These are phyloP conservation scores for Coniella lustricola DNA, from an alignment of 2,329 filamentous ascomycete genomes.

Conservation along the genomic window DNA sequence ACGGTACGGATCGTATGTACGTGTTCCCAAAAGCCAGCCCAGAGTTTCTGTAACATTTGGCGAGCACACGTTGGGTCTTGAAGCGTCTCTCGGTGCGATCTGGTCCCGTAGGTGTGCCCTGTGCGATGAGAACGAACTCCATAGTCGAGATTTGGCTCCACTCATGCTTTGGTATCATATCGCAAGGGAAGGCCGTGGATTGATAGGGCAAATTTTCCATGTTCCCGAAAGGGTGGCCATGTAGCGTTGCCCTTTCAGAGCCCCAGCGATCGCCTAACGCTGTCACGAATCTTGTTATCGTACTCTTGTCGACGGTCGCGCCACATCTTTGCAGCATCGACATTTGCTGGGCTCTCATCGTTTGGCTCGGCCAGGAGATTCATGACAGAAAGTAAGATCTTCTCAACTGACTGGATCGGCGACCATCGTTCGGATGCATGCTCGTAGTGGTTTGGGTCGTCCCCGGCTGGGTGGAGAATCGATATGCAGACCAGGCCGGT, in stretches of 20 bases:
- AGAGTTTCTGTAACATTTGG: no score
- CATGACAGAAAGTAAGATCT: slow-evolving; percentile 95
- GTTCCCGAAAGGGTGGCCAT: background rate
- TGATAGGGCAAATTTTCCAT: no score
- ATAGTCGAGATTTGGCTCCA: no score
- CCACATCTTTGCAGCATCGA: slow-evolving; percentile 97
- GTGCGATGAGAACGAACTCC: no score
- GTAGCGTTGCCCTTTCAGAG: slow-evolving; percentile 39
- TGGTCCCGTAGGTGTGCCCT: no score
- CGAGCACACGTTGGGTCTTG: no score
- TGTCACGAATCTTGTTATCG: slow-evolving; percentile 75
- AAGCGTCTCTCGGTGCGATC: no score
- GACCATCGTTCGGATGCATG: slow-evolving; percentile 93
- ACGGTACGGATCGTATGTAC: no score
- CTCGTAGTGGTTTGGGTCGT: slow-evolving; percentile 98
- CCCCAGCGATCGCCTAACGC: slow-evolving; percentile 72
- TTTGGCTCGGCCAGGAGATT: slow-evolving; percentile 97
- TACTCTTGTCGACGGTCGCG: slow-evolving; percentile 76
- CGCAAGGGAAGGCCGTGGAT: background rate
- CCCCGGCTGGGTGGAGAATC: slow-evolving; percentile 93
- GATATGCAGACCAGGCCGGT: slow-evolving; percentile 94
- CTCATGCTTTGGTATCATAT: no score
- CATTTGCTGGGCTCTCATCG: slow-evolving; percentile 92
- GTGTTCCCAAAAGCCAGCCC: no score
- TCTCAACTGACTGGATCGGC: slow-evolving; percentile 94